Conservation (phyloP, 306 rosid genomes). For the Vigna nakashimae region DNA sequence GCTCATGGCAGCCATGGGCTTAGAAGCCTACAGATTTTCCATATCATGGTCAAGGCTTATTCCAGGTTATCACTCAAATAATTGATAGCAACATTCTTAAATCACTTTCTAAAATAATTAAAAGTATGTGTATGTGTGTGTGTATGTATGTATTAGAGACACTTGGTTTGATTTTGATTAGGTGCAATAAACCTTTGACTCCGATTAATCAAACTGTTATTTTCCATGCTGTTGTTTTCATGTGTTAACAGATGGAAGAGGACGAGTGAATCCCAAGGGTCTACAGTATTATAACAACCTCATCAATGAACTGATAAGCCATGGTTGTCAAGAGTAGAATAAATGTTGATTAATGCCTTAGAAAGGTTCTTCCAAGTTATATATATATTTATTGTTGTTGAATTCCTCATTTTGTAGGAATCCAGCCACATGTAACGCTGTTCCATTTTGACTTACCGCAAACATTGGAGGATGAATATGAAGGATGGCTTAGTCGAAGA, state of each 20-base stretch:
- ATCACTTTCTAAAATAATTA: no score
- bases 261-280: conserved; percentile 73
- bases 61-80: no score
- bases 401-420: conserved; percentile 52
- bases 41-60: no score
- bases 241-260: conserved; percentile 66
- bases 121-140: no score
- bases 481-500: conserved; percentile 72
- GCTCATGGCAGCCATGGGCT: no score
- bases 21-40: no score
- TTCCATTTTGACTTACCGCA: conserved; percentile 71
- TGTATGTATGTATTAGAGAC: no score
- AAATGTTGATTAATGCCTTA: neutral
- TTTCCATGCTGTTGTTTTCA: neutral
- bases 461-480: conserved; percentile 75
- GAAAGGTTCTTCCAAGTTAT: conserved; percentile 13
- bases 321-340: conserved; percentile 49
- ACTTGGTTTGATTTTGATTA: neutral
- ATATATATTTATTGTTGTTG: neutral
- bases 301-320: conserved; percentile 60
- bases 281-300: conserved; percentile 70
- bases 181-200: no score
- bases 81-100: no score
- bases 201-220: conserved; percentile 2
- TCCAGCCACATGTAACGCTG: conserved; percentile 80